Conservation (phyloP, 176 grass and related monocot genomes). For the Hordeum vulgare region MorexV3_pseudomolecules_assembly NC_058519.1:589707649-589708148, state of each 20-base stretch:
- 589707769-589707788: no score
- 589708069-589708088: not conserved
- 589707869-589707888: constrained; percentile 2
- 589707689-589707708: not conserved
- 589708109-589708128: not conserved
- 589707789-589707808: no score
- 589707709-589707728: no score
- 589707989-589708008: not conserved
- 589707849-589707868: not conserved
- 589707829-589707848: no score
- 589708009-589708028: not conserved
- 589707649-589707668: not conserved
- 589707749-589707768: no score
- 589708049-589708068: constrained; percentile 5
- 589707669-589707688: not conserved
- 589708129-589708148: constrained; percentile 61
- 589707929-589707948: constrained; percentile 16
- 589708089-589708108: constrained; percentile 4
- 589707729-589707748: no score
- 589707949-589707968: not conserved
- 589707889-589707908: not conserved
- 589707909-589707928: not conserved
- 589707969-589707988: not conserved
- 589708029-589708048: constrained; percentile 17
- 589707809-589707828: no score